Evolutionary conservation across 495 filamentous ascomycete species (phyloP).

Genomic region (Thermothielavioides terrestris): DNA sequence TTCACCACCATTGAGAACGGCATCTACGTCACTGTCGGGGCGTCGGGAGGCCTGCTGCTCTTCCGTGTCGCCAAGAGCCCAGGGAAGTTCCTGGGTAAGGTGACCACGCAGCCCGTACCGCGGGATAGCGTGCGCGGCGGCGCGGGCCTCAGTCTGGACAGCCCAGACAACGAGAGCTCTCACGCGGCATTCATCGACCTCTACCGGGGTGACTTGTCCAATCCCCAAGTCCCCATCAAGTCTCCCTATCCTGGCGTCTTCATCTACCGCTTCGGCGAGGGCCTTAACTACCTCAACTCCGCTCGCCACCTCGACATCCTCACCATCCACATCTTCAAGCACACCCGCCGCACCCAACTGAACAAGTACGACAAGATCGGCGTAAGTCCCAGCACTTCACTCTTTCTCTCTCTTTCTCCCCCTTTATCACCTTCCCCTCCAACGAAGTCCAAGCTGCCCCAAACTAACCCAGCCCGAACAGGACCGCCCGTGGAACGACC

Average conservation of each 20-base stretch:
- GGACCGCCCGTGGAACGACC: not conserved
- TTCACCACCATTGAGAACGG: slow-evolving; percentile 27
- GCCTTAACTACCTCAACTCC: slow-evolving; percentile 46
- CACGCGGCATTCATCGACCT: slow-evolving; percentile 23
- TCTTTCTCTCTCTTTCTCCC: not conserved
- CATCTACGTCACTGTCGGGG: slow-evolving; percentile 27
- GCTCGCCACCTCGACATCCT: slow-evolving; percentile 41
- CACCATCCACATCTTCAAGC: slow-evolving; percentile 34
- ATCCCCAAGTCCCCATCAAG: slow-evolving; percentile 19
- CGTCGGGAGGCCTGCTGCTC: slow-evolving; percentile 26
- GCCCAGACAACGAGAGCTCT: slow-evolving; percentile 5
- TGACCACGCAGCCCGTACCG: not conserved
- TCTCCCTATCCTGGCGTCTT: slow-evolving; percentile 36
- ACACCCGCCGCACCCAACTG: slow-evolving; percentile 32
- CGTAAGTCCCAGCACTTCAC: slow-evolving; percentile 20
- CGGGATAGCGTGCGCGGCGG: not conserved
- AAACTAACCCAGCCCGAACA: not conserved
- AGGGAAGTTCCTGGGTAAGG: slow-evolving; percentile 24
- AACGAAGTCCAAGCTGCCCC: too few species aligned
- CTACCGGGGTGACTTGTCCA: slow-evolving; percentile 20
- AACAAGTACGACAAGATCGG: slow-evolving; percentile 31
- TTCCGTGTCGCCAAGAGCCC: slow-evolving; percentile 24
- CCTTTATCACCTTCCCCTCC: not conserved
- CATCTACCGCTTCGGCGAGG: slow-evolving; percentile 44
- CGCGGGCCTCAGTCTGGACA: not conserved